Base-by-base conservation (phyloP, 1,139 yeast species). In the Debaryomyces psychrophilus region DNA sequence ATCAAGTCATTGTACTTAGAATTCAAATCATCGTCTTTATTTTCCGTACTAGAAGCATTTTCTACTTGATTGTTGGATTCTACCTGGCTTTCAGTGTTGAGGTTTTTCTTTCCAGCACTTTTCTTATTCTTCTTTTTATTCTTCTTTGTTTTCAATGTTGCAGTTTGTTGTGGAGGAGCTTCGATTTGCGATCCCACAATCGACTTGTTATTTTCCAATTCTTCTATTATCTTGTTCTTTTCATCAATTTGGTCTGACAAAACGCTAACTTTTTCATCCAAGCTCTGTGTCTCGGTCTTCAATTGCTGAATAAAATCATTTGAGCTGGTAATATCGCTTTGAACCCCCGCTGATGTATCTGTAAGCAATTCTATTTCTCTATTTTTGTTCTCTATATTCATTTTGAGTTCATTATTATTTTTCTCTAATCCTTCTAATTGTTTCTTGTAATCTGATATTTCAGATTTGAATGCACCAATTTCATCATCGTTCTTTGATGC, bases 81-180 rank as follows among this genome's bases (percentile, higher is more conserved):
- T 14, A 11, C n/a, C 25, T 37, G 40, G 12, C 18, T 20, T 9
- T 38, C 27, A 4, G 15, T 8, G n/a, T 17, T 9, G 5, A 12
- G 7, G 12, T 14, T 18, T 8, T 29, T 38, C 34, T 38, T 38
- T 6, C 9, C 34, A 8, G 8, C 40, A 20, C 43, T 41, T 12
- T 51, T 52, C 45, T 49, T 53, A 40, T 51, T 54, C 46, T 47
- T 54, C 34, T 51, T 54, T 40, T 44, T 45, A 34, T 51, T 54
- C 42, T 53, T 55, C 47, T 52, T 56, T 18, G 47, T 40, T 37
- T 20, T 12, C 17, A 27, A 29, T 11, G 37, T 12, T 11, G 17
- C 5, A 4, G 28, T 29, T 26, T 29, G 8, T 14, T 23, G 40
- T 1, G 28, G 6, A 26, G 22, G 11, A 3, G 33, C 4, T 5